These are phyloP conservation scores for Colletotrichum spinosum DNA, from an alignment of 2,329 filamentous ascomycete genomes.

Conservation along the genomic window DNA sequence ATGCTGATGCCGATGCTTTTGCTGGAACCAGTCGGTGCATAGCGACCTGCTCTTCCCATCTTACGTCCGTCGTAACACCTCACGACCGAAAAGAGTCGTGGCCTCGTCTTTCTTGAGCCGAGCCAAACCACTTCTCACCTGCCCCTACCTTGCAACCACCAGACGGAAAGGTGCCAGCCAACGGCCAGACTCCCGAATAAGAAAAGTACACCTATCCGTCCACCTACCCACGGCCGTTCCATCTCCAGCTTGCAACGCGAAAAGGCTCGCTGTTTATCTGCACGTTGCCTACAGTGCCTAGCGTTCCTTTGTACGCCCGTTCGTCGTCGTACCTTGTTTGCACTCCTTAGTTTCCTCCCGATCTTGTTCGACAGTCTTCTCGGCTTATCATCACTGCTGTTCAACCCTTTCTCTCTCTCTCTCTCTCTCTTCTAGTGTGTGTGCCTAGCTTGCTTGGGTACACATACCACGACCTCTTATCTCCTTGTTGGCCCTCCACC, in stretches of 20 bases:
- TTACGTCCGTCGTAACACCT: no score
- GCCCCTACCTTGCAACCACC: background rate
- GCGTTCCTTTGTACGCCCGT: slow-evolving; percentile 16
- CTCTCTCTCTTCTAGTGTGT: background rate
- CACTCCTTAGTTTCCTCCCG: slow-evolving; percentile 18
- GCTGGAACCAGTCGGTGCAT: no score
- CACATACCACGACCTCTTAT: background rate
- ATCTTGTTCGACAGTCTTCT: background rate
- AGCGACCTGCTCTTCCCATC: no score
- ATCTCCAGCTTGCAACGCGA: no score
- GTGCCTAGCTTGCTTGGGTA: background rate
- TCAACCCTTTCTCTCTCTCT: background rate
- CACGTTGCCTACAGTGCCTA: slow-evolving; percentile 1
- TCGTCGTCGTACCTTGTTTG: background rate
- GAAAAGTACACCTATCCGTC: no score
- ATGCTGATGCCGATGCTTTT: no score
- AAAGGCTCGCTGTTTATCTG: slow-evolving; percentile 3
- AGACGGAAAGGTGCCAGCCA: background rate
- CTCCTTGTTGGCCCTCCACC: background rate
- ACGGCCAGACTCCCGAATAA: no score
- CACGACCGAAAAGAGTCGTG: background rate
- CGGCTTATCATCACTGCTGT: background rate
- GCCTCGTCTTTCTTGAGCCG: background rate
- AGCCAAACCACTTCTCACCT: background rate
- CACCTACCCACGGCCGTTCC: no score